phyloP scores from a whole-genome alignment of 306 rosid species.

The Carpinus viminea region DNA sequence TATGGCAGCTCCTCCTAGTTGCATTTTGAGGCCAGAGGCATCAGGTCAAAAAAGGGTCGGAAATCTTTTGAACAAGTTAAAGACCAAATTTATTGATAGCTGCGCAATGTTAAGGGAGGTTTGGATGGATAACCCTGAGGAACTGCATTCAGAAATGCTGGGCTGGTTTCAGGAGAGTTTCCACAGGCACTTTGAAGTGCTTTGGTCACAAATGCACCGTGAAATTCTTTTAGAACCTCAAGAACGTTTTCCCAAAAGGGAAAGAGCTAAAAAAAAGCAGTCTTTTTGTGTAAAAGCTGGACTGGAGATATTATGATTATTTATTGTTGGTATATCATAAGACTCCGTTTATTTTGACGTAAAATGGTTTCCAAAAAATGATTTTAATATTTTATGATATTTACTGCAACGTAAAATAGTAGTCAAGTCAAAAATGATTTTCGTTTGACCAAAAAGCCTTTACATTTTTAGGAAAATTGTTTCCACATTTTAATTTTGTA shows the following conservation, averaged over 20 bases:
- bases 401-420: too few species aligned
- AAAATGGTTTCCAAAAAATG: too few species aligned
- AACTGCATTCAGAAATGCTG: constrained; percentile 58
- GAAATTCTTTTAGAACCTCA: constrained; percentile 54
- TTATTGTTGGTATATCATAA: neutral
- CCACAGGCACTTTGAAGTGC: constrained; percentile 41
- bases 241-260: constrained; percentile 37
- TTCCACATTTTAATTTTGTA: too few species aligned
- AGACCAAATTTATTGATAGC: constrained; percentile 44
- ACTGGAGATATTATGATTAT: neutral
- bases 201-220: constrained; percentile 70
- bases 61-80: constrained; percentile 60
- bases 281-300: constrained; percentile 17
- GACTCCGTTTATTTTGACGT: too few species aligned
- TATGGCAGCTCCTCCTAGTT: constrained; percentile 73
- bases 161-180: constrained; percentile 81
- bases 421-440: too few species aligned
- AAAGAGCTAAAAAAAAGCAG: constrained; percentile 31
- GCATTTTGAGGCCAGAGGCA: constrained; percentile 75
- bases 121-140: constrained; percentile 78
- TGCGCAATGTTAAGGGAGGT: constrained; percentile 54
- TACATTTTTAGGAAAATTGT: too few species aligned
- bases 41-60: constrained; percentile 76
- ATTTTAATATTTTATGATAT: too few species aligned
- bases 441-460: too few species aligned